Evolutionary conservation across 225 moss, liverwort and hornwort genomes (phyloP).

Genomic region (Pleurozium schreberi): DNA sequence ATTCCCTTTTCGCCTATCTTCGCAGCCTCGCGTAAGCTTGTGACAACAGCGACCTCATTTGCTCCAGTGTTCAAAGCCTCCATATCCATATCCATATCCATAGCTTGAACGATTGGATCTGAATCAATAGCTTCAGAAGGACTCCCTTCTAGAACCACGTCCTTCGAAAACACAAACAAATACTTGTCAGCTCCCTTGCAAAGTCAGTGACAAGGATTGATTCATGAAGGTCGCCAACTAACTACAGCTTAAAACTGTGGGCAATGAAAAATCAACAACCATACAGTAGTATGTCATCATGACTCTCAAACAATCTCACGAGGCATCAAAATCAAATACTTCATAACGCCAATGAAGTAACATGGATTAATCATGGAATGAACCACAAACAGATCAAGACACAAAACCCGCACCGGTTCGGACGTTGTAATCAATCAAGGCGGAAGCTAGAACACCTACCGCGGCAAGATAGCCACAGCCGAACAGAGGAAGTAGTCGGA

Average conservation of each 20-base stretch:
- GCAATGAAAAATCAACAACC: not conserved
- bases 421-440: not conserved
- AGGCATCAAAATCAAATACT: not conserved
- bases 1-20: slow-evolving; percentile 1
- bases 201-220: not conserved
- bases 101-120: not conserved
- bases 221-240: not conserved
- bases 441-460: not conserved
- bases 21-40: slow-evolving; percentile 5
- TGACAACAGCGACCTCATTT: not conserved
- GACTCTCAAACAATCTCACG: not conserved
- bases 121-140: not conserved
- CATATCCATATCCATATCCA: not conserved
- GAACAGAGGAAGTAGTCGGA: not conserved
- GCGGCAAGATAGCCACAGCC: not conserved
- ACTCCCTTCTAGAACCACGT: not conserved
- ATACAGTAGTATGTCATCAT: not conserved
- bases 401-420: not conserved
- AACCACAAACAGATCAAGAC: not conserved
- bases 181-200: not conserved
- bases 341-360: not conserved
- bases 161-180: slow-evolving; percentile 8
- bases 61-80: not conserved
- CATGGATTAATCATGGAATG: too few species aligned
- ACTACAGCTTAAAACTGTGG: not conserved